Conservation (phyloP, 495 filamentous ascomycete genomes). For the Aspergillus diversus region DNA sequence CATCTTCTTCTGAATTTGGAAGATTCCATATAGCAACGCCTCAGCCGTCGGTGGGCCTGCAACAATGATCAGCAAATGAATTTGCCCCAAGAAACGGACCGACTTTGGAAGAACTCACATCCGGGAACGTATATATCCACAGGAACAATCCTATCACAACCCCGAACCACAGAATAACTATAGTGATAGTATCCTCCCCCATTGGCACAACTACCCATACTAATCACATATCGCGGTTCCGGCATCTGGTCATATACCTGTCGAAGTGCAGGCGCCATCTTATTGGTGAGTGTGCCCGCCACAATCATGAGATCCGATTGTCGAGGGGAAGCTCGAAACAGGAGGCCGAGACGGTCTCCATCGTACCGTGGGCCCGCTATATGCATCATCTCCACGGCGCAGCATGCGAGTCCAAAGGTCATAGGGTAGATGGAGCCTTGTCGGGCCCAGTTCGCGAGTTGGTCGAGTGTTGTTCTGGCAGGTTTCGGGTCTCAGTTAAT, state of each 20-base stretch:
- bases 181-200: conserved; percentile 98
- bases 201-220: conserved; percentile 94
- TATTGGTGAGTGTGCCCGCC: conserved; percentile 93
- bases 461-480: conserved; percentile 82
- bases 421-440: conserved; percentile 95
- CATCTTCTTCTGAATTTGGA: conserved; percentile 94
- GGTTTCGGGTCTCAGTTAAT: conserved; percentile 15
- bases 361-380: conserved; percentile 94
- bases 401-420: conserved; percentile 97
- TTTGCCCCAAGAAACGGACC: neutral
- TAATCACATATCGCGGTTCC: conserved; percentile 92
- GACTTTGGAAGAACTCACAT: conserved; percentile 48
- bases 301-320: conserved; percentile 99
- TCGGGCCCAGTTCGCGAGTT: conserved; percentile 91
- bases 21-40: conserved; percentile 92
- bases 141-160: conserved; percentile 92
- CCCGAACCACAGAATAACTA: conserved; percentile 88
- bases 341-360: conserved; percentile 93
- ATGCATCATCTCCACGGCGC: conserved; percentile 98
- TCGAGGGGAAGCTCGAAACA: conserved; percentile 93
- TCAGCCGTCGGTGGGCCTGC: conserved; percentile 80
- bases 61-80: conserved; percentile 27
- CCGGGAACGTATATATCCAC: conserved; percentile 96
- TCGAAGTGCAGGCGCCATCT: conserved; percentile 93
- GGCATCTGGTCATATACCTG: conserved; percentile 99